A percentile compares a stretch with the other conserved stretches of the same genome.
These are phyloP conservation scores for Hordeum vulgare DNA, from an alignment of 176 grass and related monocot genomes.

Conservation along the genomic window MorexV3_pseudomolecules_assembly NC_058524.1:534972484-534972983, in stretches of 20 bases:
- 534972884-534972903: neutral
- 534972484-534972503: neutral
- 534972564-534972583: neutral
- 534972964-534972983: too few relatives aligned
- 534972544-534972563: neutral
- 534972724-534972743: neutral
- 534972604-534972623: neutral
- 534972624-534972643: neutral
- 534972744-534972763: neutral
- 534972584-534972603: too few relatives aligned
- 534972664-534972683: neutral
- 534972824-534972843: too few relatives aligned
- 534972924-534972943: neutral
- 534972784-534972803: neutral
- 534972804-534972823: too few relatives aligned
- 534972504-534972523: neutral
- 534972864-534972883: too few relatives aligned
- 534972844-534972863: too few relatives aligned
- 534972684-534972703: neutral
- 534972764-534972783: neutral
- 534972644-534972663: neutral
- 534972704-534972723: neutral
- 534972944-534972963: neutral
- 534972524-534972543: too few relatives aligned
- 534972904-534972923: neutral